A percentile compares a stretch with the other conserved stretches of the same genome.
Conservation (phyloP, 768 basidiomycete species). For the Botryobasidium botryosum region DNA sequence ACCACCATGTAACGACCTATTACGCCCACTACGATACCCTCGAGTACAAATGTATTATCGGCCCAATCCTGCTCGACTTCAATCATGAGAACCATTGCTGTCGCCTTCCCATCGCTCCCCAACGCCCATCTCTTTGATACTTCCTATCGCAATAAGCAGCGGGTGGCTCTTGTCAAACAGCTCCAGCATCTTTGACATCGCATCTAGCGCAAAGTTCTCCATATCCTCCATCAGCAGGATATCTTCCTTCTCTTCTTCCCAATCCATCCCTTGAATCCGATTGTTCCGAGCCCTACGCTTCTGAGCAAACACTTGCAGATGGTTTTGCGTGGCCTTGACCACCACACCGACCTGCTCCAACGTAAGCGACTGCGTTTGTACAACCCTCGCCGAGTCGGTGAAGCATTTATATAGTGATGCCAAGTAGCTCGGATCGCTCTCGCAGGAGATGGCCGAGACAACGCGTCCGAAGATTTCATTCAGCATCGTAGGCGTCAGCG, state of each 20-base stretch:
- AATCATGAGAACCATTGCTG: too few relatives aligned
- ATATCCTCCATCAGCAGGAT: conserved; percentile 60
- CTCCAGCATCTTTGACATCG: conserved; percentile 49
- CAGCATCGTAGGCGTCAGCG: conserved; percentile 52
- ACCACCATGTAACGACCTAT: too few relatives aligned
- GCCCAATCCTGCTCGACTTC: too few relatives aligned
- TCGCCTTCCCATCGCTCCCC: too few relatives aligned
- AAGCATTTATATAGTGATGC: conserved; percentile 60
- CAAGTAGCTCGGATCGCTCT: conserved; percentile 61
- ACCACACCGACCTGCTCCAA: conserved; percentile 36
- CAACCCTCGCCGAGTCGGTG: conserved; percentile 39
- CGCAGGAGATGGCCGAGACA: conserved; percentile 42
- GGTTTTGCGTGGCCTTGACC: conserved; percentile 52
- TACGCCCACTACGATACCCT: too few relatives aligned
- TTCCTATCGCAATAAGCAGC: conserved; percentile 50
- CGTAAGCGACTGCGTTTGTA: conserved; percentile 36
- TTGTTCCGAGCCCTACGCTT: conserved; percentile 38
- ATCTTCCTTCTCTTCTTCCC: conserved; percentile 46
- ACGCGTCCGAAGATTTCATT: conserved; percentile 49
- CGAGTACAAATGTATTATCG: too few relatives aligned
- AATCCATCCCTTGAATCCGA: conserved; percentile 16
- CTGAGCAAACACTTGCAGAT: conserved; percentile 53
- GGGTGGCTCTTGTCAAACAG: conserved; percentile 42
- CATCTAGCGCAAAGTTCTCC: conserved; percentile 67
- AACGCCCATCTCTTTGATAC: conserved; percentile 53